A percentile compares a stretch with the other conserved stretches of the same genome.
Conservation (phyloP, 441 rosid genomes). For the Erysimum cheiri region DNA sequence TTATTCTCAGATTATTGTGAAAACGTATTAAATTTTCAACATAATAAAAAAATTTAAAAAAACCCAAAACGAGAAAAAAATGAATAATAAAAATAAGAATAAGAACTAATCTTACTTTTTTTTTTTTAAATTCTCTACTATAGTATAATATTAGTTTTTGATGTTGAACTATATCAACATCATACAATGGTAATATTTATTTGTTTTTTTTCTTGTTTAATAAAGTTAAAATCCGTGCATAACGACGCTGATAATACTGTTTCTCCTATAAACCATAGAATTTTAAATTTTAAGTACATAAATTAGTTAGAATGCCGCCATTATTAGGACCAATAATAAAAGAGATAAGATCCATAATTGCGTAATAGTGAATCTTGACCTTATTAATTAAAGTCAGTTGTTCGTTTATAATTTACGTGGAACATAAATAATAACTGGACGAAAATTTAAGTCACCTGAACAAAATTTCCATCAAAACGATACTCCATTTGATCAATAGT, state of each 20-base stretch:
- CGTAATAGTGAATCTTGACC: constrained; percentile 42
- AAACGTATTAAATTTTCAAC: neutral
- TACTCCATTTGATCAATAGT: neutral
- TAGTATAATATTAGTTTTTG: neutral
- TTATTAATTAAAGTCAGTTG: constrained; percentile 30
- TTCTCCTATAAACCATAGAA: neutral
- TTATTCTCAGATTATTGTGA: neutral
- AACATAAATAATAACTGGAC: constrained; percentile 33
- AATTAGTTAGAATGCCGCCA: constrained; percentile 41
- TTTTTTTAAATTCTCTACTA: too few relatives aligned
- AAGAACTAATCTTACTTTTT: too few relatives aligned
- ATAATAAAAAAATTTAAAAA: neutral
- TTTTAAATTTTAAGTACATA: constrained; percentile 3
- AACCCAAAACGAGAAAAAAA: neutral
- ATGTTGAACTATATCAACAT: neutral
- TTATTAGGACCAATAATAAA: constrained; percentile 44
- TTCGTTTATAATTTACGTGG: constrained; percentile 25
- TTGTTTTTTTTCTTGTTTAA: neutral
- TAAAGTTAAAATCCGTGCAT: neutral
- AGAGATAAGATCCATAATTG: constrained; percentile 41
- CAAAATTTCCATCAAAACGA: neutral
- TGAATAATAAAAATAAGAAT: neutral
- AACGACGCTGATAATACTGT: neutral
- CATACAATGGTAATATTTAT: neutral
- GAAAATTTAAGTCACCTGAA: constrained; percentile 30